Evolutionary conservation across 768 basidiomycete species (phyloP), one percentile per base, ranked within the genome.

Genomic region (Boletus barrowsii): DNA sequence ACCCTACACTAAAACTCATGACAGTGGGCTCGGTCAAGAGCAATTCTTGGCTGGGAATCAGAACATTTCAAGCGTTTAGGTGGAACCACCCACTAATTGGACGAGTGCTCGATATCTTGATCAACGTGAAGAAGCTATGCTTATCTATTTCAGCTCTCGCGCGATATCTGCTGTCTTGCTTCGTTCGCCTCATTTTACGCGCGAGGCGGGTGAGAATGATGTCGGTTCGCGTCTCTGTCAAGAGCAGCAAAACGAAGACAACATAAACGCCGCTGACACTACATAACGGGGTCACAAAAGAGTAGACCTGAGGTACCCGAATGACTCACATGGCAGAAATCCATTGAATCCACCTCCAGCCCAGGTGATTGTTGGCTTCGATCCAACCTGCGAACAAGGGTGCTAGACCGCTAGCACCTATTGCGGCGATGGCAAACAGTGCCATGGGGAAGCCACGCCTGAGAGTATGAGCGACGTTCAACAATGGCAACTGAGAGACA

Each of bases 281-380:
- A 48, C 60, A 51, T 35, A 48, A 5, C 50, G 56, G 40, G 14
- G 8, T 52, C 47, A 22, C 5, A 18, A 51, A 37, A 39, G 7
- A 6, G 30, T 47, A 29, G 29, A 39, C 37, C 15, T 2, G 37
- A 44, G 46, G 46, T 41, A 47, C 41, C 11, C 10, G 8, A 33
- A 35, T 15, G 42, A 64, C 62, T 51, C 39, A 83, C 85, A 86
- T 88, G 62, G 83, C 73, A 57, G 84, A 83, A 10, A 90, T 78
- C 90, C 89, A 92, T 62, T 90, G 83, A 24, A 94, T 89, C 88
- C 90, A 92, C 26, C 88, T 75, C 88, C 90, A 92, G 57, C 76
- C 76, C 2, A 91, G 66, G 18, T 70, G 71, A 0, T 73, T 63
- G 54, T 83, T 80, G 56, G 79, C 76, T 62, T 88, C 86, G 20